These are phyloP conservation scores for Peronospora belbahrii DNA, from an alignment of 352 stramenopile species.

Conservation along the genomic window DNA sequence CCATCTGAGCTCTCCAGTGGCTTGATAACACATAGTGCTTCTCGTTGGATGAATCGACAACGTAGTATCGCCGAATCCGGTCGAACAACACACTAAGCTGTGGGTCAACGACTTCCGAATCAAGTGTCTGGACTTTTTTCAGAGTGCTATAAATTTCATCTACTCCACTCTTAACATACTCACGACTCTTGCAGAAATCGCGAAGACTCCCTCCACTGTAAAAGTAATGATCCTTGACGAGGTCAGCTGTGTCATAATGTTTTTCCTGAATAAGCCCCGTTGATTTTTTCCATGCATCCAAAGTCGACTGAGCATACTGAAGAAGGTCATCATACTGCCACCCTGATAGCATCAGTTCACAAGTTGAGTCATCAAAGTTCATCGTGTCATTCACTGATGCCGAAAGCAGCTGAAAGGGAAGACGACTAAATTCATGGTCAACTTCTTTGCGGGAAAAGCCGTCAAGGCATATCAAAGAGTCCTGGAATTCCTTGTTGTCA, in stretches of 20 bases:
- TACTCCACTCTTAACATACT: constrained; percentile 15
- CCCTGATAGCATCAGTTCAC: constrained; percentile 14
- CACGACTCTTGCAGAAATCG: constrained; percentile 12
- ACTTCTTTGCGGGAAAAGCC: constrained; percentile 17
- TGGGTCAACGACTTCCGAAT: constrained; percentile 4
- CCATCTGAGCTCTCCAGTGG: constrained; percentile 11
- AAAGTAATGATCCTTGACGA: constrained; percentile 20
- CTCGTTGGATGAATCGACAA: constrained; percentile 14
- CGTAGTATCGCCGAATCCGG: constrained; percentile 20
- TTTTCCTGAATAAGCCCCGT: constrained; percentile 10
- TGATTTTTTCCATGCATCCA: constrained; percentile 12
- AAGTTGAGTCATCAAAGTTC: neutral
- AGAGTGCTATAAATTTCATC: constrained; percentile 7
- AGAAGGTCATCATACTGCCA: constrained; percentile 17
- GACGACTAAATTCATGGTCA: constrained; percentile 4
- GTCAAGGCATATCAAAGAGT: constrained; percentile 14
- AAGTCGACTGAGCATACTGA: constrained; percentile 11
- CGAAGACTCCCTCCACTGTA: constrained; percentile 27
- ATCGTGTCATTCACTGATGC: constrained; percentile 10
- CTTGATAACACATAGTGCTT: constrained; percentile 11
- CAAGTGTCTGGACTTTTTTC: constrained; percentile 1
- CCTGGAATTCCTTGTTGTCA: constrained; percentile 16
- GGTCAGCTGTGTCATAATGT: neutral
- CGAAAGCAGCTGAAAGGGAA: constrained; percentile 15
- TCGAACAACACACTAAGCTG: constrained; percentile 1